Conservation (phyloP, 352 stramenopile genomes). For the Globisporangium ultimum region DNA sequence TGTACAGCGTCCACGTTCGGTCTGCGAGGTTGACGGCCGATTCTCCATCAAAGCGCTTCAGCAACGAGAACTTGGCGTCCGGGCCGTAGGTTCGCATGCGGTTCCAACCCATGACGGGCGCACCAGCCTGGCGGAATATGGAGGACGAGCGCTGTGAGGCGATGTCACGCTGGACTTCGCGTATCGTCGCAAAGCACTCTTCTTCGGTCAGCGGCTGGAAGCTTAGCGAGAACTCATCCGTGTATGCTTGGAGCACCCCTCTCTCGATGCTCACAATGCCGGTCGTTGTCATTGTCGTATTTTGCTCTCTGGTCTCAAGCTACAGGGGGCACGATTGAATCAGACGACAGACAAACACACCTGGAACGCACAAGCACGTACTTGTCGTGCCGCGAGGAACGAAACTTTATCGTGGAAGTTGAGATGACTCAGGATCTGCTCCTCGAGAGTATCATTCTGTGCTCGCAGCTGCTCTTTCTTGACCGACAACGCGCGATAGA, state of each 20-base stretch:
- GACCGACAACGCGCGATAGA: conserved; percentile 20
- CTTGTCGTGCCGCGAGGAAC: conserved; percentile 14
- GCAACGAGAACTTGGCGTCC: conserved; percentile 24
- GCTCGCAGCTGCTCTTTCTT: conserved; percentile 21
- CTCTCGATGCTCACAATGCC: background rate
- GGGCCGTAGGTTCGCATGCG: conserved; percentile 28
- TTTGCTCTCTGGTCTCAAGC: background rate
- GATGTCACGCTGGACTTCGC: conserved; percentile 11
- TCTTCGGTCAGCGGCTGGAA: conserved; percentile 21
- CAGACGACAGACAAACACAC: background rate
- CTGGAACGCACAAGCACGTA: conserved; percentile 5
- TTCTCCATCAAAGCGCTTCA: conserved; percentile 22
- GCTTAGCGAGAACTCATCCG: conserved; percentile 14
- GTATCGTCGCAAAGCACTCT: conserved; percentile 23
- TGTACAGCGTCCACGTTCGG: conserved; percentile 25
- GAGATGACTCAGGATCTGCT: conserved; percentile 21
- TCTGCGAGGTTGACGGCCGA: conserved; percentile 15
- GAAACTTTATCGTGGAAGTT: conserved; percentile 25
- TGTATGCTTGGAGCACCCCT: conserved; percentile 12
- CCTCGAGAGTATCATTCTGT: conserved; percentile 25
- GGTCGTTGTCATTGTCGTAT: background rate
- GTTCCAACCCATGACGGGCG: conserved; percentile 28
- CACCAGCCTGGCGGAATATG: conserved; percentile 17
- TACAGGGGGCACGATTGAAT: background rate
- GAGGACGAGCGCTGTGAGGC: conserved; percentile 13